phyloP scores from a whole-genome alignment of 2,329 filamentous ascomycete genomes.

The Pestalotiopsis sp. region DNA sequence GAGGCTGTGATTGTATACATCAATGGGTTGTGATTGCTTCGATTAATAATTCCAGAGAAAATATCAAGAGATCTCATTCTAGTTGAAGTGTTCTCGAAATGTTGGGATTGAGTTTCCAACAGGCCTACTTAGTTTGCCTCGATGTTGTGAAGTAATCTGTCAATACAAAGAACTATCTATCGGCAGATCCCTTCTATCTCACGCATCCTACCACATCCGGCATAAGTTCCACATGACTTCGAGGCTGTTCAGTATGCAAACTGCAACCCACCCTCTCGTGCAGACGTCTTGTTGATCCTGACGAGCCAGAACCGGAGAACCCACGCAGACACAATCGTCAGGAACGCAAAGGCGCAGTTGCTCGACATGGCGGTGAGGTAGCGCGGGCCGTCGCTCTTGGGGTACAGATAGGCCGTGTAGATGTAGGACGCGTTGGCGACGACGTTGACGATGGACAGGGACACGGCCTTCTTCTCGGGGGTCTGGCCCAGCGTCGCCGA shows the following conservation, averaged over 20 bases:
- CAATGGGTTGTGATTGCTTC: not conserved
- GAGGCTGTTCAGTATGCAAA: not conserved
- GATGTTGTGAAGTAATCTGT: too few species aligned
- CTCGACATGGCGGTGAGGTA: slow-evolving; percentile 42
- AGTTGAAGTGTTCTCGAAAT: too few species aligned
- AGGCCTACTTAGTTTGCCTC: too few species aligned
- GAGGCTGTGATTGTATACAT: slow-evolving; percentile 10
- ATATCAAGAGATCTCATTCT: too few species aligned
- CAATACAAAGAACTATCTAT: too few species aligned
- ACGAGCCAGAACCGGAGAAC: slow-evolving; percentile 5
- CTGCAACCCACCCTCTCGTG: not conserved
- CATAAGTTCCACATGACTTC: not conserved
- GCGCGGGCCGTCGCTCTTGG: slow-evolving; percentile 38
- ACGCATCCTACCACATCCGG: too few species aligned
- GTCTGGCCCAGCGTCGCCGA: slow-evolving; percentile 42
- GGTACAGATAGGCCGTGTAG: slow-evolving; percentile 47
- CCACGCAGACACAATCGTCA: not conserved
- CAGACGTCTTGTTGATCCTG: not conserved
- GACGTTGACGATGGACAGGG: slow-evolving; percentile 44
- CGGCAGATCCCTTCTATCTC: too few species aligned
- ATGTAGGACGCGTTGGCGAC: slow-evolving; percentile 45
- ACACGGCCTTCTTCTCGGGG: slow-evolving; percentile 44
- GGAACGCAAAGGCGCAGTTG: slow-evolving; percentile 21
- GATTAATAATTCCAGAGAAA: too few species aligned
- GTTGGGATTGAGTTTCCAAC: too few species aligned